Evolutionary conservation across 2,329 filamentous ascomycete genomes (phyloP).

Genomic region (Alternaria alternata): DNA sequence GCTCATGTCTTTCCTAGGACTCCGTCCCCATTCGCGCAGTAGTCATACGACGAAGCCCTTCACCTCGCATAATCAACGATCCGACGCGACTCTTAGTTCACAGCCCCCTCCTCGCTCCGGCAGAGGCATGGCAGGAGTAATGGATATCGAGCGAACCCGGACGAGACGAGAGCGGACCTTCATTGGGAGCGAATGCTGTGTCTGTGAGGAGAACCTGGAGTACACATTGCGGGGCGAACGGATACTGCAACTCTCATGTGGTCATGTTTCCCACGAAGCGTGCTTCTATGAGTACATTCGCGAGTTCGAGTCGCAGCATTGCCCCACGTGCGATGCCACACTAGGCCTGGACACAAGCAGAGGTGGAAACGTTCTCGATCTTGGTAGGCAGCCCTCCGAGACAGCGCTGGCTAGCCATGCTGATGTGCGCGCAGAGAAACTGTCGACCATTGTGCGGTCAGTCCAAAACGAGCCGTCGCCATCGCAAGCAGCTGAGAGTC

Average conservation of each 20-base stretch:
- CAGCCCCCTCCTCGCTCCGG: conserved; percentile 43
- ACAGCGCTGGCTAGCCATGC: conserved; percentile 18
- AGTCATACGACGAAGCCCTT: conserved; percentile 35
- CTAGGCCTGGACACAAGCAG: conserved; percentile 91
- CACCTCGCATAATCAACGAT: conserved; percentile 31
- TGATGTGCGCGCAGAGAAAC: conserved; percentile 74
- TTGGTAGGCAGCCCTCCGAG: conserved; percentile 67
- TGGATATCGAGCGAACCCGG: conserved; percentile 79
- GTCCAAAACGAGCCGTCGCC: conserved; percentile 69
- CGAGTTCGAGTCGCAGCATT: conserved; percentile 92
- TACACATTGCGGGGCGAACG: conserved; percentile 93
- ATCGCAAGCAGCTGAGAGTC: conserved; percentile 28
- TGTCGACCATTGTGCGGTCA: conserved; percentile 90
- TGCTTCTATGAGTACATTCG: conserved; percentile 99
- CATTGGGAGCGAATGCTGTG: conserved; percentile 91
- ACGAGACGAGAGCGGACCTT: conserved; percentile 91
- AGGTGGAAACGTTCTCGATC: conserved; percentile 83
- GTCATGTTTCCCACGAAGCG: conserved; percentile 96
- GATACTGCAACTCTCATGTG: conserved; percentile 93
- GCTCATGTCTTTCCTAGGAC: conserved; percentile 53
- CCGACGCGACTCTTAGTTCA: conserved; percentile 37
- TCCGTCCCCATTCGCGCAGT: conserved; percentile 49
- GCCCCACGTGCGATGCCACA: conserved; percentile 91
- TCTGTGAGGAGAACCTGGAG: conserved; percentile 95
- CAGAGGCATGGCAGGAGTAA: conserved; percentile 67